Base-by-base conservation (phyloP, 179 eudicot genomes). In the Actinidia chinensis region DNA sequence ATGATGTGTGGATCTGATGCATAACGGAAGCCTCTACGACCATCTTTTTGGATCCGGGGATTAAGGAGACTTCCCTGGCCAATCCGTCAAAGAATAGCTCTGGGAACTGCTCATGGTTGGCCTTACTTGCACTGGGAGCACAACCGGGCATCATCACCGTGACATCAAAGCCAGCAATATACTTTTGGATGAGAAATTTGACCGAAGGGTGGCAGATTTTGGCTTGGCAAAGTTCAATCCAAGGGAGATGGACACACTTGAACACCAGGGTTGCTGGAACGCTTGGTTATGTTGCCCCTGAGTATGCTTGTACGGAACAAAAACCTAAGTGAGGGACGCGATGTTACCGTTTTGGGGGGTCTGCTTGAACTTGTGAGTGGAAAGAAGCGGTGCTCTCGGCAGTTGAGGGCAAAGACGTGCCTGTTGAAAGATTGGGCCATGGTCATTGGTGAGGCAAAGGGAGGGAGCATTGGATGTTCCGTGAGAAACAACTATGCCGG, bases 11-110 rank as follows among this genome's bases (percentile, higher is more conserved):
- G 54, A 50, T 50, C 12, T 64, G 33, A 83, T 88, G 89, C 79
- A 59, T 60, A 86, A 88, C 64, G 91, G 89, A 77, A 88, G 91
- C 84, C 85, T 88, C 68, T 84, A 84, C 59, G 91, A 88, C 76
- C 89, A 88, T 74, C 72, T 88, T 4, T 86, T 58, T 51, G 87
- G 83, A 42, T 43, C 40, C 23, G 65, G 14, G 14, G 81, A n/a
- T n/a, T 7, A 64, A 52, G 55, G 11, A 73, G 73, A 25, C 78
- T 88, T 12, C 81, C 82, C 60, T 88, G 91, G 91, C 89, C 86
- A 2, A 50, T 66, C 23, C 85, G 91, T 58, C 84, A 81, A 22
- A 59, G 23, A 8, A 59, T 73, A 28, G 76, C 48, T 0, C 44
- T 73, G 13, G 76, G 76, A 54, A 51, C 63, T 3, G 48, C 76